Conservation (phyloP, 371 early-diverging fungal genomes). For the Coemansia sp. region DNA sequence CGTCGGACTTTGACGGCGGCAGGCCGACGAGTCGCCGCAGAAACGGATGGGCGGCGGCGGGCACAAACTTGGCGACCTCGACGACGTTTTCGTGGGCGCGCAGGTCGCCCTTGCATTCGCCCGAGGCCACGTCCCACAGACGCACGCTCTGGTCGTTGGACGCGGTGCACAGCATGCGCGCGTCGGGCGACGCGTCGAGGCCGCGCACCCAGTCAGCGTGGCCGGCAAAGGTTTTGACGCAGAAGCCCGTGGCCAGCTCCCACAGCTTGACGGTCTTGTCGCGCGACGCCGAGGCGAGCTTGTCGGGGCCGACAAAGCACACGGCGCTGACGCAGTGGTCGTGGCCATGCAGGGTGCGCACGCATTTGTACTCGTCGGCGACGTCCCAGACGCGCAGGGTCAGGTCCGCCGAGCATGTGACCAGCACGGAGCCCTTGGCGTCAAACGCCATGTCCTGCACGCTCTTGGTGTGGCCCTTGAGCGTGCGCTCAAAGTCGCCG, state of each 20-base stretch:
- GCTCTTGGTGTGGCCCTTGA: constrained; percentile 92
- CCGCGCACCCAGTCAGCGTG: constrained; percentile 88
- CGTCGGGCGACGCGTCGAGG: constrained; percentile 69
- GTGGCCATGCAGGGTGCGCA: constrained; percentile 85
- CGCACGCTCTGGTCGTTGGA: constrained; percentile 88
- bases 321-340: constrained; percentile 89
- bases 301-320: constrained; percentile 72
- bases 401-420: constrained; percentile 86
- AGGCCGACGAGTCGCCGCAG: constrained; percentile 71
- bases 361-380: constrained; percentile 80
- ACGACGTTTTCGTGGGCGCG: constrained; percentile 95
- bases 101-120: constrained; percentile 74
- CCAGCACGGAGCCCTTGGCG: constrained; percentile 73
- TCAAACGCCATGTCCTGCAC: constrained; percentile 84
- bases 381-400: constrained; percentile 89
- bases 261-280: constrained; percentile 89
- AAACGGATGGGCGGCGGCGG: constrained; percentile 61
- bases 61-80: constrained; percentile 84
- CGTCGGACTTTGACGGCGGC: constrained; percentile 34
- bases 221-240: constrained; percentile 73
- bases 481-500: constrained; percentile 83
- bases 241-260: constrained; percentile 79
- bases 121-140: constrained; percentile 77
- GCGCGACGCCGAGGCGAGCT: constrained; percentile 79
- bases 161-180: constrained; percentile 67